Evolutionary conservation across 352 stramenopile genomes (phyloP).

Genomic region (Phytophthora sp.): DNA sequence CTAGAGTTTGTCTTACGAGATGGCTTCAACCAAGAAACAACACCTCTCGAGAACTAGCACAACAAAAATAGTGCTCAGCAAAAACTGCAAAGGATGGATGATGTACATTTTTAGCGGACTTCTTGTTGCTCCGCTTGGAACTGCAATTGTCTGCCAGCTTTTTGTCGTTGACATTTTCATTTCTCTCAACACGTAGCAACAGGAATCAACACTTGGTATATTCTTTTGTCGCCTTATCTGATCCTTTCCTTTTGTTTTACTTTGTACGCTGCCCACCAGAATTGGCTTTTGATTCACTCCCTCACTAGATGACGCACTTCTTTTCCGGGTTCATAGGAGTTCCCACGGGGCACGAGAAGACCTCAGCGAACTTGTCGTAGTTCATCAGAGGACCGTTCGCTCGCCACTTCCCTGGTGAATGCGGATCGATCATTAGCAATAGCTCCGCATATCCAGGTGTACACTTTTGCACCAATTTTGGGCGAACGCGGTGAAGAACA

Average conservation of each 20-base stretch:
- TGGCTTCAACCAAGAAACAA: too few species aligned
- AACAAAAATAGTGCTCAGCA: conserved; percentile 26
- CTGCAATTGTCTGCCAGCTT: too few species aligned
- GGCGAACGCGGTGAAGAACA: conserved; percentile 77
- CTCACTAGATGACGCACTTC: conserved; percentile 77
- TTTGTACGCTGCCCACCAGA: too few species aligned
- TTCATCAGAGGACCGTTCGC: conserved; percentile 74
- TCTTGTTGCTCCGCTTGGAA: too few species aligned
- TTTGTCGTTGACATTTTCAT: too few species aligned
- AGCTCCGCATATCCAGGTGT: conserved; percentile 51
- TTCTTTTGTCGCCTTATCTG: too few species aligned
- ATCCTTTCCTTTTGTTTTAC: background rate
- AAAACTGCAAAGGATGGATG: conserved; percentile 1
- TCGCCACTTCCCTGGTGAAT: conserved; percentile 69
- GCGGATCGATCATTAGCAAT: conserved; percentile 54
- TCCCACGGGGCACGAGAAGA: conserved; percentile 66
- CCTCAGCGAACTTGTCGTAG: conserved; percentile 63
- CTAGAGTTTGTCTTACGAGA: background rate
- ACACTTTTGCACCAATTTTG: conserved; percentile 72
- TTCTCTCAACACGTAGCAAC: too few species aligned
- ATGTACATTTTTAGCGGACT: conserved; percentile 28
- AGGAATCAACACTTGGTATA: too few species aligned
- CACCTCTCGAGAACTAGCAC: background rate
- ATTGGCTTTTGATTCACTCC: background rate
- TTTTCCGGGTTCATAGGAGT: conserved; percentile 72